Evolutionary conservation across 176 grass and related monocot genomes (phyloP).

Genomic region (Oryza glaberrima): DNA sequence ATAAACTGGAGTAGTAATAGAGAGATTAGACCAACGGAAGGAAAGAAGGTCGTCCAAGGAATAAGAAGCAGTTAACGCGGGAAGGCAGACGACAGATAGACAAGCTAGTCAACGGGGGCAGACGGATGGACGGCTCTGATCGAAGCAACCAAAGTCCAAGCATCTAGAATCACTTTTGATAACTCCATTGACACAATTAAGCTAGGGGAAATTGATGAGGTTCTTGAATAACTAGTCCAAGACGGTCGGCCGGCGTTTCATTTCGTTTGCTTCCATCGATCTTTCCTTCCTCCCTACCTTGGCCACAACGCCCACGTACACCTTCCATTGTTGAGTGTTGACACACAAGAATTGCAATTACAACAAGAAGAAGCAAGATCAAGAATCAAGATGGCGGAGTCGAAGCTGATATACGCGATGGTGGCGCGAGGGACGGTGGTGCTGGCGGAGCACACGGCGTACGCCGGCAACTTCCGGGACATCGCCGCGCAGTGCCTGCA

Average conservation of each 20-base stretch:
- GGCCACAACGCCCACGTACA: not conserved
- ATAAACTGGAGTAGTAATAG: not conserved
- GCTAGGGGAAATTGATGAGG: not conserved
- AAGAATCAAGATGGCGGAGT: slow-evolving; percentile 56
- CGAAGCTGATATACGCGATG: slow-evolving; percentile 75
- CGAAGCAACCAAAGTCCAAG: not conserved
- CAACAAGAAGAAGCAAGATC: not conserved
- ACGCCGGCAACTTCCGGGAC: slow-evolving; percentile 82
- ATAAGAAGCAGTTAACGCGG: not conserved
- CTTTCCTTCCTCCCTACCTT: not conserved
- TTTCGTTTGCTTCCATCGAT: not conserved
- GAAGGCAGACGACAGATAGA: not conserved
- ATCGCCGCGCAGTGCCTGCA: slow-evolving; percentile 80
- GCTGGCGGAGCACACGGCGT: slow-evolving; percentile 79
- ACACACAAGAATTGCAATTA: too few relatives aligned
- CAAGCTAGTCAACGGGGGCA: not conserved
- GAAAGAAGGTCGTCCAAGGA: not conserved
- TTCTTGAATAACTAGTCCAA: too few relatives aligned
- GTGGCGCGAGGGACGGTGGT: slow-evolving; percentile 80
- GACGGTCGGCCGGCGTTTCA: not conserved
- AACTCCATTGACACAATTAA: not conserved
- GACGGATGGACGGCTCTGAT: not conserved
- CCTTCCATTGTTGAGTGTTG: too few relatives aligned
- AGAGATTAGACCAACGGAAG: not conserved
- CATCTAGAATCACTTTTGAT: not conserved